phyloP scores from a whole-genome alignment of 768 basidiomycete genomes.

The Multifurca ochricompacta region DNA sequence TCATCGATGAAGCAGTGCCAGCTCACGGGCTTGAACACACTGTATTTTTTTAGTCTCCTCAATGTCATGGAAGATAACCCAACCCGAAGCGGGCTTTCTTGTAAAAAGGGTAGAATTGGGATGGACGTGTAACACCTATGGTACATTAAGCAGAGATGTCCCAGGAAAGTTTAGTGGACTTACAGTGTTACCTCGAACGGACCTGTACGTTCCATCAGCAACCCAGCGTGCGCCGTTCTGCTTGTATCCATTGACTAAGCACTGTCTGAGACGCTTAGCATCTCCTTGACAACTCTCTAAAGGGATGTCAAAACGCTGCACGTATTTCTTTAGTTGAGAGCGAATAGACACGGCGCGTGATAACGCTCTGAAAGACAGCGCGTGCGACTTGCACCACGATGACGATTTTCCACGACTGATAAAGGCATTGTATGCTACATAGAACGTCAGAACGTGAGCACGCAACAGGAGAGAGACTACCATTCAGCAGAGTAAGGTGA shows the following conservation, averaged over 20 bases:
- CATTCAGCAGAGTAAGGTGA: conserved; percentile 90
- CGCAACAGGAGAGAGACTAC: conserved; percentile 31
- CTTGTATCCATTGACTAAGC: conserved; percentile 91
- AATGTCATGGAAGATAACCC: conserved; percentile 94
- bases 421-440: conserved; percentile 88
- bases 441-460: background rate
- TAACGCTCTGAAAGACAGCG: conserved; percentile 89
- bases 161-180: conserved; percentile 22
- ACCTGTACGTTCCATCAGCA: conserved; percentile 89
- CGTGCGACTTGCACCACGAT: conserved; percentile 89
- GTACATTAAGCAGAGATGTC: conserved; percentile 12
- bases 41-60: conserved; percentile 95
- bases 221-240: conserved; percentile 87
- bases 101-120: conserved; percentile 94
- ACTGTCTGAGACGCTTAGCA: conserved; percentile 70
- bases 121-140: conserved; percentile 78
- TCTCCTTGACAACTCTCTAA: conserved; percentile 87
- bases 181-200: conserved; percentile 79
- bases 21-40: conserved; percentile 36
- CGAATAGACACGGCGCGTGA: conserved; percentile 92
- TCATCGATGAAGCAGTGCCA: conserved; percentile 12
- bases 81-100: conserved; percentile 80
- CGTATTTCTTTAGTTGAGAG: conserved; percentile 90
- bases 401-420: conserved; percentile 73
- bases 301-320: conserved; percentile 81